Evolutionary conservation across 352 stramenopile species (phyloP), one percentile per base, ranked within the genome.

Genomic region (Pythium dissotocum): DNA sequence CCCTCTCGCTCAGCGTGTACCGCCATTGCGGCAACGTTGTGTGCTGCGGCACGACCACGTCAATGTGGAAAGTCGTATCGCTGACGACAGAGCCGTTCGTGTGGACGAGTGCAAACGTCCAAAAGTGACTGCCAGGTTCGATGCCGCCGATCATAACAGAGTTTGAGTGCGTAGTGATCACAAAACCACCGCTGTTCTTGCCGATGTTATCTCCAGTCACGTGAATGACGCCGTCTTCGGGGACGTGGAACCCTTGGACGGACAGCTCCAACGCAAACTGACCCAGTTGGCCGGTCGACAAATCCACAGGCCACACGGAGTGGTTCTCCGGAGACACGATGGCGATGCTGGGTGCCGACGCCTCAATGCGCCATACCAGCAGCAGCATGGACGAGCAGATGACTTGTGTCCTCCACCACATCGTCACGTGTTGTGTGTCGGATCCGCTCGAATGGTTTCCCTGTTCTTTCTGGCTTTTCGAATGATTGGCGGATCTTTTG

Each of bases 111-210:
- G 73, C 36, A 42, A 87, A 64, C 24, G 48, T 77, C 65, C 77
- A 85, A 52, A 88, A 88, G 53, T 87, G 74, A 16, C 63, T 82
- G 0, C 79, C 79, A 0, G 79, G 75, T 5, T 84, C 79, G 14
- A 88, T 49, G 36, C 63, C 55, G 13, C 32, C 35, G n/a, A 78
- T n/a, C 21, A 59, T 30, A 26, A 85, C 12, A 40, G 49, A 13
- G 6, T 30, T 59, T 21, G 12, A 30, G 3, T 4, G 35, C 16
- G 0, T 12, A 0, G 33, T 18, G 51, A 74, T 61, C 2, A 63
- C 62, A 32, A 75, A 61, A 5, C 49, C 71, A 16, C 63, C 56
- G 24, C 75, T 59, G 10, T 61, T 74, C 6, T 71, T 61, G 35
- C 64, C 61, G 14, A 86, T 65, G 14, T 70, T 85, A 16, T 76